Evolutionary conservation across 23 red algal species (phyloP), one percentile per base, ranked within the genome.

Genomic region (Gracilariopsis chorda): DNA sequence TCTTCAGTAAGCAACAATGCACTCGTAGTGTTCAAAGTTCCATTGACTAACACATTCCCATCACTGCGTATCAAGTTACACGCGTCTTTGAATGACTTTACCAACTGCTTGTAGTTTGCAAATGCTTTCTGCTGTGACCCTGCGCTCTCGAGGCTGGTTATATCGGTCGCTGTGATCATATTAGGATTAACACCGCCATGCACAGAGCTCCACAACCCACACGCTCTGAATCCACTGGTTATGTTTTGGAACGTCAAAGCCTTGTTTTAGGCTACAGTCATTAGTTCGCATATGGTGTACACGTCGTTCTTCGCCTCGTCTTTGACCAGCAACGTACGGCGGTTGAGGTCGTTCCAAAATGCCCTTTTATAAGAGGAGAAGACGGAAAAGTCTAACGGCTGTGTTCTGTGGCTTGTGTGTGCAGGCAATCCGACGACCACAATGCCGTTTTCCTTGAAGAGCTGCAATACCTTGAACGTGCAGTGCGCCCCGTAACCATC

Each of bases 291-390:
- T n/a, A 53, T 19, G 23, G 42, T 49, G 0, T 78, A 53, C 9
- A 45, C 40, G 49, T 78, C 34, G 25, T 78, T 78, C 19, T 43
- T 78, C 0, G 32, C n/a, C 17, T 78, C 0, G 43, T 78, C 48
- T 43, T 40, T 40, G 19, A 40, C 67, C 6, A 73, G 13, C 6
- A 73, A 4, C 12, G 67, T 73, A 9, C 67, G 67, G 7, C 32
- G 11, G 67, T 73, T 73, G 10, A 73, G 67, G 16, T 73, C 67
- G 41, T 73, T 73, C n/a, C 67, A 34, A 73, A n/a, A n/a, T n/a
- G n/a, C n/a, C n/a, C n/a, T n/a, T n/a, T n/a, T n/a, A n/a, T n/a
- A n/a, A n/a, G n/a, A n/a, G n/a, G n/a, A n/a, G n/a, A n/a, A n/a
- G n/a, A n/a, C n/a, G n/a, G n/a, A n/a, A n/a, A n/a, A n/a, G n/a